Base-by-base conservation (phyloP, 2,329 filamentous ascomycete genomes). In the Pezicula carpinea region DNA sequence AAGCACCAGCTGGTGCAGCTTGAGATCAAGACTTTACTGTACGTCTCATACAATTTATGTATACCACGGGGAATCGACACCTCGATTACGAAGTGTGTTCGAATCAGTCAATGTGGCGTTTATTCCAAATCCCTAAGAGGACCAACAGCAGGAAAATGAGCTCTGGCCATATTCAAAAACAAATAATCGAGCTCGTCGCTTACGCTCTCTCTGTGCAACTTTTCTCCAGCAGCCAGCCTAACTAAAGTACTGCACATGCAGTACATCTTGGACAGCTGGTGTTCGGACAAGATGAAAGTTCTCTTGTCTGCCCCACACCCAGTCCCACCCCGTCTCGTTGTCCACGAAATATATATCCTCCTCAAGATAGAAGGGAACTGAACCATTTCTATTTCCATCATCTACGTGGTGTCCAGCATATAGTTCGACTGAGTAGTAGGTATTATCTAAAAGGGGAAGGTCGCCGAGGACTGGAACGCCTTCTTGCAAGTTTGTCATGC, bases 351-450 rank as follows among this genome's bases (percentile, higher is more conserved):
- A 72, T n/a, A 75, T 68, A 52, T 76, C 73, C 51, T 76, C 74
- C 50, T 76, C 73, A 32, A 72, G 64, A 3, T 71, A 69, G 39
- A 76, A 76, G n/a, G 63, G 56, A 31, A 74, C 57, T 1, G 70
- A 29, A 11, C 26, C 26, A 29, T 29, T 73, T 50, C 55, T 59
- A 47, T 74, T 73, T 19, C 58, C 55, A 55, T 75, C 73, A 0
- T 69, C 67, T 6, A 75, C 68, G 45, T 67, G 72, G 52, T 74
- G 68, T 56, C 72, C 67, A 3, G 71, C 73, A 43, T 64, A 66
- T n/a, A 76, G 65, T 59, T 76, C 73, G 44, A 76, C 65, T 58
- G 73, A 76, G 56, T 74, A 75, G 56, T 74, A 76, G 7, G 67
- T 74, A 35, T 70, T 60, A 41, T 68, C 60, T 33, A 76, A 54